A percentile compares a stretch with the other conserved stretches of the same genome.
phyloP scores from a whole-genome alignment of 306 rosid genomes.

The Phaseolus lunatus region DNA sequence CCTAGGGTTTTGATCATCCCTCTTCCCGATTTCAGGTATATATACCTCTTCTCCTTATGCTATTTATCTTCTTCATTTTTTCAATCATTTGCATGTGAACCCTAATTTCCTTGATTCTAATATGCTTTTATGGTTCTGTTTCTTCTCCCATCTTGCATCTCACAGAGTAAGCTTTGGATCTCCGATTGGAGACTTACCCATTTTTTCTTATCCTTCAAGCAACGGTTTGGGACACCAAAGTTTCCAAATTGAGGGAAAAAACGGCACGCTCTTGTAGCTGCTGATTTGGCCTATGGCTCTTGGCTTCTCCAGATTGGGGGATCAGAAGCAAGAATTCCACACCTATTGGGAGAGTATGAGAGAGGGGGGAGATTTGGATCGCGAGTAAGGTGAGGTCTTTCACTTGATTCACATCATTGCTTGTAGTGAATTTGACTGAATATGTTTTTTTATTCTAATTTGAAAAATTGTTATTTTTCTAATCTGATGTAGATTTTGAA shows the following conservation, averaged over 20 bases:
- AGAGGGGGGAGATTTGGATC: constrained; percentile 39
- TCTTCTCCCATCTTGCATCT: constrained; percentile 20
- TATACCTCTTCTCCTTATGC: too few species aligned
- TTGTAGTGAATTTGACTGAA: constrained; percentile 10
- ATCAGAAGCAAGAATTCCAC: background rate
- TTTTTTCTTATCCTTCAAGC: constrained; percentile 20
- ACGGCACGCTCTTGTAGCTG: constrained; percentile 18
- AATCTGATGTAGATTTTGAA: background rate
- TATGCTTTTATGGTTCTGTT: background rate
- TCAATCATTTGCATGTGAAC: constrained; percentile 19
- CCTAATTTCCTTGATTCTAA: background rate
- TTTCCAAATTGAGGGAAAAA: constrained; percentile 31
- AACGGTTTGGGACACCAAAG: constrained; percentile 15
- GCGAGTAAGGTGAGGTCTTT: constrained; percentile 35
- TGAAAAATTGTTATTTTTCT: constrained; percentile 25
- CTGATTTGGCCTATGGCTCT: background rate
- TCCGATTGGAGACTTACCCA: constrained; percentile 42
- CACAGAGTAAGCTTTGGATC: constrained; percentile 31
- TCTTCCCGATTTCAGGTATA: constrained; percentile 39
- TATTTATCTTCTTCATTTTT: background rate
- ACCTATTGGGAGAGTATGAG: background rate
- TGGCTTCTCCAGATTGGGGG: background rate
- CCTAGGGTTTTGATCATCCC: constrained; percentile 42
- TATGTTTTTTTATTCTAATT: constrained; percentile 3
- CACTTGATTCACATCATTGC: constrained; percentile 16